Percentiles rank a stretch among this genome's conserved stretches.
These are phyloP conservation scores for Phytophthora pini DNA, from an alignment of 352 stramenopile genomes.

Conservation along the genomic window DNA sequence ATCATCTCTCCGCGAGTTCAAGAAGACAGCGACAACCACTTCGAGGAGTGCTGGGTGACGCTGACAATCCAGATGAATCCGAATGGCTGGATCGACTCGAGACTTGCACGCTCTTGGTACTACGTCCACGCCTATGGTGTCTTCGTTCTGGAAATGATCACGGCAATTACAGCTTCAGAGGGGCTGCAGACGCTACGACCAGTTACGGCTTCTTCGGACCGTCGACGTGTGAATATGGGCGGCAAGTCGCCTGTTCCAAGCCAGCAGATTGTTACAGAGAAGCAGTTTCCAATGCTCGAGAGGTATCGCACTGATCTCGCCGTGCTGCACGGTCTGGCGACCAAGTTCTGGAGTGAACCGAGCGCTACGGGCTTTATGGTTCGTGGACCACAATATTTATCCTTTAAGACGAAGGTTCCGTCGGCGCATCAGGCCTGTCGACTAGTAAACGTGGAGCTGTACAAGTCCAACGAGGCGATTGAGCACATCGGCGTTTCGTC, in stretches of 20 bases:
- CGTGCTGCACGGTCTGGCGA: conserved; percentile 56
- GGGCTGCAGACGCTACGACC: conserved; percentile 32
- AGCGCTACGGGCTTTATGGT: conserved; percentile 68
- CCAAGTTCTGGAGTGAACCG: conserved; percentile 88
- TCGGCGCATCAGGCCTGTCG: conserved; percentile 67
- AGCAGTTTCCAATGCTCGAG: conserved; percentile 63
- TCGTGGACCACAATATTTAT: conserved; percentile 71
- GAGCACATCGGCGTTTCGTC: conserved; percentile 75
- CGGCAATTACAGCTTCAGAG: conserved; percentile 43
- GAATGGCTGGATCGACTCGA: conserved; percentile 76
- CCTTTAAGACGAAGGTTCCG: conserved; percentile 62
- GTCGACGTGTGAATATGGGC: conserved; percentile 19
- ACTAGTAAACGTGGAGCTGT: conserved; percentile 76
- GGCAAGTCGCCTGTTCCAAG: conserved; percentile 32
- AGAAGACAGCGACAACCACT: conserved; percentile 60
- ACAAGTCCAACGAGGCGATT: conserved; percentile 57
- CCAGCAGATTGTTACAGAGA: conserved; percentile 69
- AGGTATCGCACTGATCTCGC: conserved; percentile 70
- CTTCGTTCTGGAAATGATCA: conserved; percentile 85
- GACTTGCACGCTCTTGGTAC: conserved; percentile 65
- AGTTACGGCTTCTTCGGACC: conserved; percentile 27
- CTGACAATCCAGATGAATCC: conserved; percentile 85
- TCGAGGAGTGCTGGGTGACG: conserved; percentile 82
- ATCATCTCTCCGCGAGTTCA: conserved; percentile 65
- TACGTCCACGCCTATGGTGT: conserved; percentile 81